A percentile compares a stretch with the other conserved stretches of the same genome.
Conservation (phyloP, 768 basidiomycete species). For the Gymnopilus dilepis region DNA sequence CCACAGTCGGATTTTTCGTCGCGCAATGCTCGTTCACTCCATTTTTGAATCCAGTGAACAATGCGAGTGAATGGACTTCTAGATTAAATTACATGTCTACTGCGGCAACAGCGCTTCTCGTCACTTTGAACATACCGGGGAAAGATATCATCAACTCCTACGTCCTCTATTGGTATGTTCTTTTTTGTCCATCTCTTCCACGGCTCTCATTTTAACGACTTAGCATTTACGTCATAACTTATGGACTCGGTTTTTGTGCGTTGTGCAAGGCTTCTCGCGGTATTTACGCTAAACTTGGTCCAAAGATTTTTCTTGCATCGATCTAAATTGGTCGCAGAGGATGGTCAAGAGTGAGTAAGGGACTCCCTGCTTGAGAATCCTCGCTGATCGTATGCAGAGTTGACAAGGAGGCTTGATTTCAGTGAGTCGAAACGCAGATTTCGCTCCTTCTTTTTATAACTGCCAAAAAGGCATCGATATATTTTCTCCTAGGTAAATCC, state of each 20-base stretch:
- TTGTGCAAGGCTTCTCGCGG: not conserved
- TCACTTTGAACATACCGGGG: constrained; percentile 63
- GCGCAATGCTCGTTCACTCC: constrained; percentile 65
- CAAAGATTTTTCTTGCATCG: constrained; percentile 69
- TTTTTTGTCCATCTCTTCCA: not conserved
- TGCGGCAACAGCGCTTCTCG: constrained; percentile 64
- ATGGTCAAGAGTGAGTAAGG: constrained; percentile 69
- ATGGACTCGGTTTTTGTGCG: constrained; percentile 71
- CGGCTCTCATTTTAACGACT: not conserved
- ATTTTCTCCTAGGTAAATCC: constrained; percentile 71
- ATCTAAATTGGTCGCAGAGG: constrained; percentile 53
- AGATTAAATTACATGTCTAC: constrained; percentile 73
- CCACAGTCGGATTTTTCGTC: constrained; percentile 63
- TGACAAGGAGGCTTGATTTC: constrained; percentile 73
- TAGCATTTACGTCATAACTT: constrained; percentile 60
- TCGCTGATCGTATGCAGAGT: constrained; percentile 40
- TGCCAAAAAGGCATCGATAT: constrained; percentile 67
- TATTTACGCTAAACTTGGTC: constrained; percentile 6
- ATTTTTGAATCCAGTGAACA: constrained; percentile 72
- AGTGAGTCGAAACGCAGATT: constrained; percentile 46
- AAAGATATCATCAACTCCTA: constrained; percentile 61
- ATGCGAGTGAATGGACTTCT: constrained; percentile 78
- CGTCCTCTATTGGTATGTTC: constrained; percentile 64
- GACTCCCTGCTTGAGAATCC: not conserved
- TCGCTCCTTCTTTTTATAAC: not conserved